Percentiles rank a stretch among this genome's conserved stretches.
These are phyloP conservation scores for Coemansia sp. DNA, from an alignment of 192 early-diverging fungal genomes.

Conservation along the genomic window DNA sequence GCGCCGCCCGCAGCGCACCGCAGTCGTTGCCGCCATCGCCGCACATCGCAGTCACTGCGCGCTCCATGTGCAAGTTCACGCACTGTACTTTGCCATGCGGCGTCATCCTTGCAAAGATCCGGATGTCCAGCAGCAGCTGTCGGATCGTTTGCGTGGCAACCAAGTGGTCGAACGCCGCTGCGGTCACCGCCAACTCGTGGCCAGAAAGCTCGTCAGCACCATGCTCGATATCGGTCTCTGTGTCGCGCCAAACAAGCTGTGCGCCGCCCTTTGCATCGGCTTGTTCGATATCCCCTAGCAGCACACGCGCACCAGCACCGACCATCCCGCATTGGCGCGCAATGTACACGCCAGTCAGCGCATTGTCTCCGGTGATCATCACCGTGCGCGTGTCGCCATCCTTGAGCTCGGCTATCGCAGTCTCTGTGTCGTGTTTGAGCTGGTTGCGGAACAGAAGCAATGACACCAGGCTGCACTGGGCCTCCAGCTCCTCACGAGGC, in stretches of 20 bases:
- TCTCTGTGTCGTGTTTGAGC: constrained; percentile 69
- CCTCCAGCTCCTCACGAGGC: constrained; percentile 65
- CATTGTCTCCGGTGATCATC: constrained; percentile 85
- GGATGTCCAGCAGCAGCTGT: constrained; percentile 63
- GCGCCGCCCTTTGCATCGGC: not conserved
- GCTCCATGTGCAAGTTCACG: constrained; percentile 77
- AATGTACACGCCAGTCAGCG: constrained; percentile 71
- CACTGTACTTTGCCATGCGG: constrained; percentile 75
- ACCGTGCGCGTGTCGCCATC: constrained; percentile 67
- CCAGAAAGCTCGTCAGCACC: constrained; percentile 8
- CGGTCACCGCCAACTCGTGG: constrained; percentile 73
- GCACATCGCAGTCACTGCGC: constrained; percentile 80
- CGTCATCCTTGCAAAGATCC: constrained; percentile 79
- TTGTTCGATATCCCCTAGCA: constrained; percentile 60
- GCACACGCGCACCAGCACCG: constrained; percentile 46
- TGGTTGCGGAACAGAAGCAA: constrained; percentile 77
- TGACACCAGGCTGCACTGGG: constrained; percentile 55
- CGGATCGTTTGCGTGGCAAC: constrained; percentile 45
- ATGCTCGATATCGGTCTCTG: constrained; percentile 54
- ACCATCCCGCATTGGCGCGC: constrained; percentile 69
- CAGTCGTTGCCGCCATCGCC: constrained; percentile 88
- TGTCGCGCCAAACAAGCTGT: constrained; percentile 60
- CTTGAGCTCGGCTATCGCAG: constrained; percentile 66
- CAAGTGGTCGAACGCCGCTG: constrained; percentile 64
- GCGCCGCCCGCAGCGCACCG: constrained; percentile 76